Base-by-base conservation (phyloP, 352 stramenopile species). In the Globisporangium carolinianum region DNA sequence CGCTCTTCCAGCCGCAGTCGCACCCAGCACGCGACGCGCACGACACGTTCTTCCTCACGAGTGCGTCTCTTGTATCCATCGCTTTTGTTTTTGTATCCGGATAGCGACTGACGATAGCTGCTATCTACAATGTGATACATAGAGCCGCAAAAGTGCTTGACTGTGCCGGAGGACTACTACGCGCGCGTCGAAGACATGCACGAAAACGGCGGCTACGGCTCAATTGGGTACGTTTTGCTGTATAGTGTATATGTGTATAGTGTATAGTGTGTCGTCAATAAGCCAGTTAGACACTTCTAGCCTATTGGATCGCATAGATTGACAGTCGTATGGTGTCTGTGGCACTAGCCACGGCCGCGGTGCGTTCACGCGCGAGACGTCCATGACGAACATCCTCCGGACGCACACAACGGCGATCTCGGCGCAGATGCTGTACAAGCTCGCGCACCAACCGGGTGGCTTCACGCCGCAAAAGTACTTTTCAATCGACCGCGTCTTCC, bases 41-140 rank as follows among this genome's bases (percentile, higher is more conserved):
- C 71, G 97, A 99, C 76, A 99, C 97, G 41, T 99, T 99, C 79
- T 99, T 99, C 83, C 96, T 99, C 61, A 98, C 98, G 3, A 73
- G 83, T 91, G 48, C 62, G 80, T 80, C 24, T 3, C 45, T 4
- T 12, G 6, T 56, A n/a, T 47, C 50, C 24, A 32, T 32, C 24
- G 24, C 24, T 32, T n/a, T 10, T 47, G 12, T 47, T 36, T 32
- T 39, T 41, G 32, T 42, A n/a, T 53, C 2, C 10, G 12, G 47
- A 32, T 38, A 11, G 37, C 56, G 6, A 35, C 60, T 53, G n/a
- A 45, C 5, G 39, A 10, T 15, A 48, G 12, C 0, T 49, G 5
- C 39, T 42, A 9, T 49, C 36, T 14, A 12, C 36, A 38, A 43
- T 48, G 11, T 43, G 48, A 37, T 18, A 36, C n/a, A 18, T 46